Evolutionary conservation across 1,284 basidiomycete genomes (phyloP).

Genomic region (Ceratorhiza oryzae-sativae): DNA sequence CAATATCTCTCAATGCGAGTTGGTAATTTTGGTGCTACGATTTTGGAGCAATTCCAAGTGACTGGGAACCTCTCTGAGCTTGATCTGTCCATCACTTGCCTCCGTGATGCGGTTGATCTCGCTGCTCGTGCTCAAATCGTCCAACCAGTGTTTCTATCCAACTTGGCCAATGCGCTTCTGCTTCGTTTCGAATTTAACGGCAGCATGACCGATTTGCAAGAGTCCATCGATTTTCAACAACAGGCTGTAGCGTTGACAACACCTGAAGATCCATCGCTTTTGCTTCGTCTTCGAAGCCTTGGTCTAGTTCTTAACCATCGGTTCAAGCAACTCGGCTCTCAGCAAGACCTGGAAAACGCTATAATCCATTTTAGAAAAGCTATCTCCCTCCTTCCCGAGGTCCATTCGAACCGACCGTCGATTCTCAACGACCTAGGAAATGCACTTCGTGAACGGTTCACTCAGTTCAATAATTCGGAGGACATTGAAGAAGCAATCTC

Average conservation of each 20-base stretch:
- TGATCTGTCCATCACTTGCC: neutral
- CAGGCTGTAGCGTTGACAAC: neutral
- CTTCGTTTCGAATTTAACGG: neutral
- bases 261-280: neutral
- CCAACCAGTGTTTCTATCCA: neutral
- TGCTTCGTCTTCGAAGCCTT: neutral
- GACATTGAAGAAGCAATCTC: constrained; percentile 13
- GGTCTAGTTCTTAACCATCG: neutral
- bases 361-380: neutral
- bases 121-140: neutral
- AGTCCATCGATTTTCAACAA: neutral
- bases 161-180: constrained; percentile 7
- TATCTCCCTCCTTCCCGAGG: neutral
- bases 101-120: neutral
- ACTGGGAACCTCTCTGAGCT: neutral
- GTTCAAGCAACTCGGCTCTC: neutral
- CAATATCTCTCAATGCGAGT: neutral
- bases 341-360: constrained; percentile 10
- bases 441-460: neutral
- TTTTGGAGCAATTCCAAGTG: neutral
- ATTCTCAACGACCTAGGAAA: neutral
- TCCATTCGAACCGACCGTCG: neutral
- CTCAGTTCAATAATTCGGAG: neutral
- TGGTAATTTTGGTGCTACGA: neutral
- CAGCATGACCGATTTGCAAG: constrained; percentile 1